phyloP scores from a whole-genome alignment of 2,329 filamentous ascomycete species.

The Colletotrichum spinosum region DNA sequence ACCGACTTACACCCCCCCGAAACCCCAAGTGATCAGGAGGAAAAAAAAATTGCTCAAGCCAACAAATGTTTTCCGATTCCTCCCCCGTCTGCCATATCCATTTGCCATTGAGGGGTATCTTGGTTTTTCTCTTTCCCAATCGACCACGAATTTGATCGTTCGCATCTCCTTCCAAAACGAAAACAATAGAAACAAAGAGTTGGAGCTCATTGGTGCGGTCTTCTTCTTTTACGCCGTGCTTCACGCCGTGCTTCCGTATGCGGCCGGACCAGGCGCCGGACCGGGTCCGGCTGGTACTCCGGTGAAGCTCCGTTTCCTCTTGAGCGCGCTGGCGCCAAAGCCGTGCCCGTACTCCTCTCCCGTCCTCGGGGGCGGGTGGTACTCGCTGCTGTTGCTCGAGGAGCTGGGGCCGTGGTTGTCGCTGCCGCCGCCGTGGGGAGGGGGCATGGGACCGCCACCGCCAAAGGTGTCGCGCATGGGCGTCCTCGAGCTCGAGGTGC shows the following conservation, averaged over 20 bases:
- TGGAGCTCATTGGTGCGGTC: background rate
- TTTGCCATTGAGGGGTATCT: slow-evolving; percentile 2
- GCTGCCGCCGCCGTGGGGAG: slow-evolving; percentile 27
- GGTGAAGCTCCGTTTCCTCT: slow-evolving; percentile 54
- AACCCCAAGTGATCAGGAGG: no score
- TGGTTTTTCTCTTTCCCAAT: no score
- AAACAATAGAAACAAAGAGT: background rate
- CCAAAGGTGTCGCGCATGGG: slow-evolving; percentile 60
- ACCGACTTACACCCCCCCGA: no score
- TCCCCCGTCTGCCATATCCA: no score
- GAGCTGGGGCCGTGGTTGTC: slow-evolving; percentile 30
- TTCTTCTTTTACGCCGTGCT: slow-evolving; percentile 24
- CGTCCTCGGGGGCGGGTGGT: slow-evolving; percentile 37
- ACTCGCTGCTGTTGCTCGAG: background rate
- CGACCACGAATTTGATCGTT: background rate
- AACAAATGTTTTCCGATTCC: no score
- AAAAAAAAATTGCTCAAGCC: no score
- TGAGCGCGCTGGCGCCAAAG: slow-evolving; percentile 42
- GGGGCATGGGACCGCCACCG: slow-evolving; percentile 43
- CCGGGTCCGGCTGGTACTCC: slow-evolving; percentile 15
- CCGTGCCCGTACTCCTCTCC: slow-evolving; percentile 45
- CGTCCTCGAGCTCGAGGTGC: slow-evolving; percentile 49
- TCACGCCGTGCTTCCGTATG: slow-evolving; percentile 37
- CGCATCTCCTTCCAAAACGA: slow-evolving; percentile 4
- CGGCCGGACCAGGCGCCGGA: slow-evolving; percentile 34